Percentiles rank a stretch among this genome's conserved stretches.
Conservation (phyloP, 805 yeast species). For the Cyberlindnera suaveolens region DNA sequence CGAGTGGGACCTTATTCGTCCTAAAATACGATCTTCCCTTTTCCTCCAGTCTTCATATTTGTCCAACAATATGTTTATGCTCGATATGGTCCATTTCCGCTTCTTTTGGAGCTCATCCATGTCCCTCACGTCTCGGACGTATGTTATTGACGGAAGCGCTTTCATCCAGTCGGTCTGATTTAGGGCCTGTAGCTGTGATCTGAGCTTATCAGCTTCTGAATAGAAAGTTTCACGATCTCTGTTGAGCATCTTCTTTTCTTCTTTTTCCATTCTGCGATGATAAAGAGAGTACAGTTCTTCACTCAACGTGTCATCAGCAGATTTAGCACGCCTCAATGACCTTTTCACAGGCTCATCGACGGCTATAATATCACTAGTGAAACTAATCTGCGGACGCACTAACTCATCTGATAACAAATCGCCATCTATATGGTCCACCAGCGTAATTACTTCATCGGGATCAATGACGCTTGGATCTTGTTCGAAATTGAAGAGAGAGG, state of each 20-base stretch:
- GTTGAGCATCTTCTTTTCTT: slow-evolving; percentile 49
- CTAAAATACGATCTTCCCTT: slow-evolving; percentile 19
- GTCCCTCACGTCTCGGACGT: slow-evolving; percentile 41
- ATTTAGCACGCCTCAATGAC: neutral
- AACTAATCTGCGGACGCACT: neutral
- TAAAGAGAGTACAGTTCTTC: slow-evolving; percentile 37
- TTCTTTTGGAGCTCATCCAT: slow-evolving; percentile 44
- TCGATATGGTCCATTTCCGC: slow-evolving; percentile 45
- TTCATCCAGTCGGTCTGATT: slow-evolving; percentile 40
- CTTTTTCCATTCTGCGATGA: slow-evolving; percentile 57
- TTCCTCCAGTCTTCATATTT: slow-evolving; percentile 19
- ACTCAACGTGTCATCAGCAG: slow-evolving; percentile 35
- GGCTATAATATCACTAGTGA: too few species aligned
- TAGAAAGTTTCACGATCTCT: slow-evolving; percentile 49
- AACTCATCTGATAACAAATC: slow-evolving; percentile 6
- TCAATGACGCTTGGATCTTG: slow-evolving; percentile 16
- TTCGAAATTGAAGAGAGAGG: slow-evolving; percentile 23
- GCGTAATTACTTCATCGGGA: slow-evolving; percentile 6
- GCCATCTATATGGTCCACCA: slow-evolving; percentile 4
- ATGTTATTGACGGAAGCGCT: slow-evolving; percentile 41
- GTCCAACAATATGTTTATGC: slow-evolving; percentile 24
- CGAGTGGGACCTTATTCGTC: slow-evolving; percentile 6
- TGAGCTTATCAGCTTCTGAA: slow-evolving; percentile 47
- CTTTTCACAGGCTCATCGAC: neutral
- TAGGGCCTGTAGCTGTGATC: slow-evolving; percentile 35